Percentiles rank a stretch among this genome's conserved stretches.
These are phyloP conservation scores for Chlorella sorokiniana DNA, from an alignment of 139 green algal species.

Conservation along the genomic window DNA sequence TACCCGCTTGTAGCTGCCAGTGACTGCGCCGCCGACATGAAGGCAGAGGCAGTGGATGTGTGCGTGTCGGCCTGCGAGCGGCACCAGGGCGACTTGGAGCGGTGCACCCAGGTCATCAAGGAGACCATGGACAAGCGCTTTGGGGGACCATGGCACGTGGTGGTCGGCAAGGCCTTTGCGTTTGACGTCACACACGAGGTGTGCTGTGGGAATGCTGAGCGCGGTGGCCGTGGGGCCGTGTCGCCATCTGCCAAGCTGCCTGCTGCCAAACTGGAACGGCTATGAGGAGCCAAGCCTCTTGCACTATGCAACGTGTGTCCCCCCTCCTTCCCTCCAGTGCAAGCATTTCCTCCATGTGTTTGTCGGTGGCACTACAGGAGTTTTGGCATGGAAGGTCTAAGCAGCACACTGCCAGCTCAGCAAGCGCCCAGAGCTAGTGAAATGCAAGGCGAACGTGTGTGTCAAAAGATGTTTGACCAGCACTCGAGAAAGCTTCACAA, in stretches of 20 bases:
- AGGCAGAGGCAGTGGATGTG: slow-evolving; percentile 80
- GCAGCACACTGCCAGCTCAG: background rate
- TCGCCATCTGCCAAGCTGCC: background rate
- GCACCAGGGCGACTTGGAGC: slow-evolving; percentile 72
- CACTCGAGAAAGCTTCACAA: no score
- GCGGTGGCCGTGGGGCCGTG: background rate
- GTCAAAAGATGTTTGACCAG: no score
- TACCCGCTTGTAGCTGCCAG: slow-evolving; percentile 80
- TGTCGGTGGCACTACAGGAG: slow-evolving; percentile 76
- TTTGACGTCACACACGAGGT: slow-evolving; percentile 91
- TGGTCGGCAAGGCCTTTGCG: slow-evolving; percentile 82
- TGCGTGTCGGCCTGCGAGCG: slow-evolving; percentile 72
- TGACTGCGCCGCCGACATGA: slow-evolving; percentile 68
- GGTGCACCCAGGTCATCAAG: slow-evolving; percentile 73
- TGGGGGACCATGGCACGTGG: slow-evolving; percentile 86
- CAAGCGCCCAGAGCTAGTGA: background rate
- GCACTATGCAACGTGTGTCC: no score
- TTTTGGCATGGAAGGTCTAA: slow-evolving; percentile 90
- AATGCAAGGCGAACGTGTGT: no score
- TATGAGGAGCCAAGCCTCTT: no score
- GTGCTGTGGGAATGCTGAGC: background rate
- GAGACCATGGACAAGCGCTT: slow-evolving; percentile 91
- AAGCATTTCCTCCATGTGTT: slow-evolving; percentile 89
- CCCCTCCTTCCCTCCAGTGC: slow-evolving; percentile 56
- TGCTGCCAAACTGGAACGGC: background rate